These are phyloP conservation scores for Thermothelomyces thermophilus DNA, from an alignment of 2,329 filamentous ascomycete genomes.

Conservation along the genomic window DNA sequence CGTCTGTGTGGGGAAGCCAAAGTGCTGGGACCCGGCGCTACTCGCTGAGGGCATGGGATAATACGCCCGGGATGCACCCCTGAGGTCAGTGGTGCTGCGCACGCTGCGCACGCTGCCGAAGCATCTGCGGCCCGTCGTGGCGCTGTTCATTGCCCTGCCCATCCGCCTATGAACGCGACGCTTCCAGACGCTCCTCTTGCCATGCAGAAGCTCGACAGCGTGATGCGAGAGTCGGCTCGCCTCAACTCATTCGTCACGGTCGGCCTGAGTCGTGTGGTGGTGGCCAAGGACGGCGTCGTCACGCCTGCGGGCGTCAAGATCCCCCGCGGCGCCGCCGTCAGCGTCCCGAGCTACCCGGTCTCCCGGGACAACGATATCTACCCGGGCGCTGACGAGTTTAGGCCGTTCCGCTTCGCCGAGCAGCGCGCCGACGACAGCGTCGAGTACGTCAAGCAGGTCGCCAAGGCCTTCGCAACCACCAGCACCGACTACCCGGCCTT, in stretches of 20 bases:
- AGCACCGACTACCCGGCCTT: slow-evolving; percentile 31
- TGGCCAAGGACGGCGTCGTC: slow-evolving; percentile 26
- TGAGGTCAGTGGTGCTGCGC: slow-evolving; percentile 20
- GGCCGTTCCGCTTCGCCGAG: slow-evolving; percentile 27
- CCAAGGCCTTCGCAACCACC: slow-evolving; percentile 31
- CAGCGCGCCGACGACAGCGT: slow-evolving; percentile 21
- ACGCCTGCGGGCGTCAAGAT: slow-evolving; percentile 32
- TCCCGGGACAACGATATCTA: slow-evolving; percentile 25
- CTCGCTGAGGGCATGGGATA: slow-evolving; percentile 25
- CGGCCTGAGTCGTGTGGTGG: slow-evolving; percentile 24
- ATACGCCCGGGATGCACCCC: slow-evolving; percentile 25
- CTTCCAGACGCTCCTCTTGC: slow-evolving; percentile 23
- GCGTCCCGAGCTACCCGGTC: slow-evolving; percentile 28
- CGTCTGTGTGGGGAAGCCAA: slow-evolving; percentile 28
- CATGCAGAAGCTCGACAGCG: slow-evolving; percentile 36
- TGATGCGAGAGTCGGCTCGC: slow-evolving; percentile 36
- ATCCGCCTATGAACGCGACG: slow-evolving; percentile 22
- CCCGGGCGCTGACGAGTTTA: slow-evolving; percentile 22
- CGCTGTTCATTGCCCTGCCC: slow-evolving; percentile 25
- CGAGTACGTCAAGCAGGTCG: slow-evolving; percentile 24
- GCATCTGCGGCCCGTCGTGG: slow-evolving; percentile 23
- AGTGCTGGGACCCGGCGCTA: slow-evolving; percentile 26
- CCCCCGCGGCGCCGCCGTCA: slow-evolving; percentile 27
- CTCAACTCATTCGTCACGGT: slow-evolving; percentile 30
- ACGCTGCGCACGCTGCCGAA: slow-evolving; percentile 22